A percentile compares a stretch with the other conserved stretches of the same genome.
Conservation (phyloP, 2,329 filamentous ascomycete species). For the Aotearoamyces nothofagi region DNA sequence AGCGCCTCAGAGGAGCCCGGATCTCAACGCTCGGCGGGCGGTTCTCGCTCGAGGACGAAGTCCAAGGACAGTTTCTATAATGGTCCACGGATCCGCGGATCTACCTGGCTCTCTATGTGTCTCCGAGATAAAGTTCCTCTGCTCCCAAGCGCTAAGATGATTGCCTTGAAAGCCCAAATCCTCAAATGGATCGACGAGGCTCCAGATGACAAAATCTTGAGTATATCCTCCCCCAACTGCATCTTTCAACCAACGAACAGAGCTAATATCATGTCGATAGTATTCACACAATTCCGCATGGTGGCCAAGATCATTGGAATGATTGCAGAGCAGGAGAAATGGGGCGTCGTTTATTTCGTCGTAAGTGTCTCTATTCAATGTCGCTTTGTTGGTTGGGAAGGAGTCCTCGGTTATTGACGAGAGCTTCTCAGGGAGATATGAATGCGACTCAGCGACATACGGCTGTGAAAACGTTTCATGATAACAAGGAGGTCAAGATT, state of each 20-base stretch:
- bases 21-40: too few relatives aligned
- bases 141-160: slow-evolving; percentile 24
- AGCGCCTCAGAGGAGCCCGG: too few relatives aligned
- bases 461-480: slow-evolving; percentile 29
- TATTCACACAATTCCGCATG: slow-evolving; percentile 43
- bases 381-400: background rate
- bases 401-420: too few relatives aligned
- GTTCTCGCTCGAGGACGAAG: too few relatives aligned
- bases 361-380: slow-evolving; percentile 11
- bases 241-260: too few relatives aligned
- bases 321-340: slow-evolving; percentile 33
- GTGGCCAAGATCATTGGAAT: slow-evolving; percentile 33
- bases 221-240: too few relatives aligned
- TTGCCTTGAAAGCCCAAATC: slow-evolving; percentile 19
- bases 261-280: slow-evolving; percentile 20
- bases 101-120: slow-evolving; percentile 11
- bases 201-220: slow-evolving; percentile 31
- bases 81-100: too few relatives aligned
- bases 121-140: slow-evolving; percentile 12
- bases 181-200: slow-evolving; percentile 26
- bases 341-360: slow-evolving; percentile 25
- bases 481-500: slow-evolving; percentile 24
- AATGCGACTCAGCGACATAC: slow-evolving; percentile 25
- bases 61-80: too few relatives aligned
- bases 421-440: slow-evolving; percentile 38